These are phyloP conservation scores for Phaeosphaeriaceae sp. DNA, from an alignment of 2,329 filamentous ascomycete species.

Conservation along the genomic window DNA sequence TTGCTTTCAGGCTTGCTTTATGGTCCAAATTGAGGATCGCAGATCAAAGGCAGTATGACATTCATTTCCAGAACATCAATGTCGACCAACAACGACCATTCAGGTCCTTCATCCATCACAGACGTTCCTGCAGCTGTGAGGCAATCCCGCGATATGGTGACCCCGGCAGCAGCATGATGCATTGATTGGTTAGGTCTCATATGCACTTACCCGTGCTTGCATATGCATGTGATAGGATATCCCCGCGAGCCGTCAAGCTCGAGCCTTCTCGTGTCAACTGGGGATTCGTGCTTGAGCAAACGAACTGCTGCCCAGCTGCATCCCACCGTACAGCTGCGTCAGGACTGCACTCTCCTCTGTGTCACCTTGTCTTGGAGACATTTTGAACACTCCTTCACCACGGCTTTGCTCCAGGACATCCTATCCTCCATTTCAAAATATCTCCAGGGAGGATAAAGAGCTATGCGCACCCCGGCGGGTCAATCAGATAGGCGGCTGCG, in stretches of 20 bases:
- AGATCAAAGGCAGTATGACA: constrained; percentile 10
- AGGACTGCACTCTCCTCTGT: background rate
- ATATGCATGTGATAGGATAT: constrained; percentile 47
- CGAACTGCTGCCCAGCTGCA: constrained; percentile 16
- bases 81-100: constrained; percentile 13
- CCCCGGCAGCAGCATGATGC: constrained; percentile 19
- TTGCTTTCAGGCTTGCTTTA: background rate
- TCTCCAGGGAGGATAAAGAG: constrained; percentile 19
- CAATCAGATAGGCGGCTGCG: constrained; percentile 39
- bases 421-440: too few species aligned
- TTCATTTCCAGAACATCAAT: constrained; percentile 21
- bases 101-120: constrained; percentile 29
- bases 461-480: constrained; percentile 21
- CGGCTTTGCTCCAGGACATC: background rate
- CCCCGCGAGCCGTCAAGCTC: constrained; percentile 27
- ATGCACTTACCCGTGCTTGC: constrained; percentile 47
- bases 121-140: constrained; percentile 49
- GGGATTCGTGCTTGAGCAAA: constrained; percentile 28
- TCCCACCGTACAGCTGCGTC: background rate
- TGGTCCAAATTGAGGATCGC: constrained; percentile 10
- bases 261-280: constrained; percentile 8
- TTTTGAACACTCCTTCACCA: constrained; percentile 10
- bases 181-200: constrained; percentile 37
- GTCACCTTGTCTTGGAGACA: constrained; percentile 6
- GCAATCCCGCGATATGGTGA: constrained; percentile 41